phyloP scores from a whole-genome alignment of 2,329 filamentous ascomycete genomes.

The Apiospora malaysiana region DNA sequence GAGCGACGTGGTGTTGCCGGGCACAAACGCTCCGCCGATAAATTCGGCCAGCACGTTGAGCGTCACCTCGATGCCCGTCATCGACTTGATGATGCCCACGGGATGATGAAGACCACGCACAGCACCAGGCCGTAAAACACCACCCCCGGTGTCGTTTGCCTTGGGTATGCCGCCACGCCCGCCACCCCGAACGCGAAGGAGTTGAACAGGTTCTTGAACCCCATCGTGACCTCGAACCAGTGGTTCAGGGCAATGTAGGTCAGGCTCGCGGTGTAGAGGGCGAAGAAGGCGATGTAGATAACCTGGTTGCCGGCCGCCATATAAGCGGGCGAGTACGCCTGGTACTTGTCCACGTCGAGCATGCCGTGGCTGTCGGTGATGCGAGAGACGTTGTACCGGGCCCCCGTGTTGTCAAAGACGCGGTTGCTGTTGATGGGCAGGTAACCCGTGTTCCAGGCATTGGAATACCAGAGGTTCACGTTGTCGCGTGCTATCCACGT shows the following conservation, averaged over 20 bases:
- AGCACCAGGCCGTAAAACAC: conserved; percentile 58
- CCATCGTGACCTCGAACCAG: conserved; percentile 50
- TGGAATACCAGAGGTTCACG: conserved; percentile 61
- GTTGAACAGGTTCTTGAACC: conserved; percentile 53
- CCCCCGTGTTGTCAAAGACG: conserved; percentile 63
- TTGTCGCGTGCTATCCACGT: conserved; percentile 56
- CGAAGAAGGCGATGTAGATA: conserved; percentile 58
- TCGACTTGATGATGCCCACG: conserved; percentile 58
- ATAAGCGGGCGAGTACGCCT: conserved; percentile 61
- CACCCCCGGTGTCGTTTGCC: conserved; percentile 56
- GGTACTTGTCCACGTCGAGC: conserved; percentile 58
- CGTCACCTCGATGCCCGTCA: conserved; percentile 58
- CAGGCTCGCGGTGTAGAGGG: conserved; percentile 52
- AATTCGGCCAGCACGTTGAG: conserved; percentile 61
- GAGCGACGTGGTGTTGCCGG: conserved; percentile 58
- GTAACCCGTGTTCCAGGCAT: conserved; percentile 62
- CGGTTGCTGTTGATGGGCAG: conserved; percentile 61
- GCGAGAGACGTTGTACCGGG: conserved; percentile 54
- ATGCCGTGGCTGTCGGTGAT: conserved; percentile 56
- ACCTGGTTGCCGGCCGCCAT: conserved; percentile 53
- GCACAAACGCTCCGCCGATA: conserved; percentile 56
- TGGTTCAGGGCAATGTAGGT: conserved; percentile 46
- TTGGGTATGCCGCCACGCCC: conserved; percentile 55
- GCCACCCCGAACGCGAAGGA: conserved; percentile 53
- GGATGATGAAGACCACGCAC: conserved; percentile 57